A percentile compares a stretch with the other conserved stretches of the same genome.
Evolutionary conservation across 768 basidiomycete species (phyloP).

Genomic region (Galerina marginata): DNA sequence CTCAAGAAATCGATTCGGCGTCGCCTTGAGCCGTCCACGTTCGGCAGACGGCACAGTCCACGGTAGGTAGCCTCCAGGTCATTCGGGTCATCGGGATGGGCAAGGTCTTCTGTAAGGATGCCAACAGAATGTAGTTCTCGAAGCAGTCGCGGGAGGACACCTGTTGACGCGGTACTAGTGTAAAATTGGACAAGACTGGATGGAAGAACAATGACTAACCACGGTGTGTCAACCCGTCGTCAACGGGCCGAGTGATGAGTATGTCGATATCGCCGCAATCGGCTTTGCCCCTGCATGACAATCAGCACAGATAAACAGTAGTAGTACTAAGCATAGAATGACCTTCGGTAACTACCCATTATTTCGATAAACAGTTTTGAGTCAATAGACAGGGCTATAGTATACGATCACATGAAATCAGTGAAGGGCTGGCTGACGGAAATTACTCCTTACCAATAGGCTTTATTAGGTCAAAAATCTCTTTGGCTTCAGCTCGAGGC

Average conservation of each 20-base stretch:
- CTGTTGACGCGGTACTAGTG: conserved; percentile 36
- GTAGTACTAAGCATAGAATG: conserved; percentile 2
- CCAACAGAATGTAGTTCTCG: conserved; percentile 55
- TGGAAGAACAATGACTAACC: conserved; percentile 46
- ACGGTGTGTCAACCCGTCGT: conserved; percentile 76
- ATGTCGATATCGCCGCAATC: conserved; percentile 94
- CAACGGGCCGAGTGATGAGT: conserved; percentile 74
- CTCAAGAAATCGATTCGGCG: conserved; percentile 87
- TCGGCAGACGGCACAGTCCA: conserved; percentile 72
- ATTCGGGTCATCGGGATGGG: conserved; percentile 66
- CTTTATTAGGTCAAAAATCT: conserved; percentile 75
- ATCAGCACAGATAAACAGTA: background rate
- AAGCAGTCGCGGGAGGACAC: conserved; percentile 66
- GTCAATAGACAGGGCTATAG: conserved; percentile 67
- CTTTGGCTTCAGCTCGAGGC: conserved; percentile 79
- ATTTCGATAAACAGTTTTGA: conserved; percentile 75
- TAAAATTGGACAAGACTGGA: background rate
- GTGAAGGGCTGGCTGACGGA: background rate
- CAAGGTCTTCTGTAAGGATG: conserved; percentile 83
- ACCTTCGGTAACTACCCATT: conserved; percentile 92
- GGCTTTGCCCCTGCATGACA: conserved; percentile 65
- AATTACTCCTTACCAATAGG: conserved; percentile 55
- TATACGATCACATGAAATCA: background rate
- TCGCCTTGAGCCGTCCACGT: conserved; percentile 45
- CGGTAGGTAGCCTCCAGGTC: conserved; percentile 81